Evolutionary conservation across 139 green algal species (phyloP), one percentile per base, ranked within the genome.

Genomic region (Chlamydomonas sp.): DNA sequence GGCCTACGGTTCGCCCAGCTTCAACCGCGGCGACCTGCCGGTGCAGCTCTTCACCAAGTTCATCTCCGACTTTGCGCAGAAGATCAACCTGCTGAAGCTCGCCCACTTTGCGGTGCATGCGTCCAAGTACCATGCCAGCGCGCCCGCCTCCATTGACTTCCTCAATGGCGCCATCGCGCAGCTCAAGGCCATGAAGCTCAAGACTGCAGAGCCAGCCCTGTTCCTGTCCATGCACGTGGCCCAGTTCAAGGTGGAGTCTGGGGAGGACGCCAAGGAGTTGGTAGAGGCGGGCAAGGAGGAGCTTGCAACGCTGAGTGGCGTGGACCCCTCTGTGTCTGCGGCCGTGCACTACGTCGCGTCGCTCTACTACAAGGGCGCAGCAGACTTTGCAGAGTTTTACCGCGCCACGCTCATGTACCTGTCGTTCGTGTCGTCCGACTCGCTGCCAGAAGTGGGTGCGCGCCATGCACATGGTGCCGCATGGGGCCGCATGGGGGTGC

Each of bases 341-440:
- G 79, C 78, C 29, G 88, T 97, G 5, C 83, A 96, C 76, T 96
- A 90, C 49, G 87, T 95, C 4, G 78, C 79, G 38, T 90, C 82
- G 35, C 82, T 93, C 67, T 94, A 91, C 68, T 75, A 90, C 83
- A 97, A 98, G 78, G 70, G 58, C 34, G 10, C 33, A 26, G 75
- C 87, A 67, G 79, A 96, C 68, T 98, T 91, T 74, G 91, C 88
- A 0, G 87, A 90, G 59, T 99, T 96, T 81, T 98, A 96, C 87
- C 63, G 28, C 4, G 61, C 67, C 30, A 60, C 60, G 3, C 77
- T 83, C 35, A 83, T 93, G 72, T 98, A 99, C 80, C 79, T 99
- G 28, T 89, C 90, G 1, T 99, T 90, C 76, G 87, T 95, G 2
- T 88, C 82, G 20, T 84, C 81, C 2, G 91, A 98, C 37, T 79